Conservation (phyloP, 2,329 filamentous ascomycete genomes). For the Cytospora piceae region DNA sequence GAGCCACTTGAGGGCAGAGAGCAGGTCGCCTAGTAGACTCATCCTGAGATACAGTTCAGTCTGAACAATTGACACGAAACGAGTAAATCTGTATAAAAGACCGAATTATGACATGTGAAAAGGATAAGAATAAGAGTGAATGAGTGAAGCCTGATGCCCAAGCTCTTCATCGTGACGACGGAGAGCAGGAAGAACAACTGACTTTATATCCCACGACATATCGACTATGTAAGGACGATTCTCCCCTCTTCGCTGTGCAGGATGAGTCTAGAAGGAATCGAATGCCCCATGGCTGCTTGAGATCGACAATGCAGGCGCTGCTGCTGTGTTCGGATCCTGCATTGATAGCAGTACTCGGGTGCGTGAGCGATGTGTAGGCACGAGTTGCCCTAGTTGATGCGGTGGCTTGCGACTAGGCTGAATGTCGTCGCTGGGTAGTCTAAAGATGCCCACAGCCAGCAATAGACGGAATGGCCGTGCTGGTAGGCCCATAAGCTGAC, state of each 20-base stretch:
- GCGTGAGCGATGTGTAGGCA: constrained; percentile 9
- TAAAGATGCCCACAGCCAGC: constrained; percentile 7
- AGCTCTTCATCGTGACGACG: background rate
- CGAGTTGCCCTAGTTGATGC: constrained; percentile 3
- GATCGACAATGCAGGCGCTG: background rate
- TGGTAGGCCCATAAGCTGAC: background rate
- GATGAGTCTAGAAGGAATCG: background rate
- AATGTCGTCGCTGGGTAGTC: background rate
- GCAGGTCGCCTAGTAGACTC: constrained; percentile 32
- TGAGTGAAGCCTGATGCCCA: constrained; percentile 13
- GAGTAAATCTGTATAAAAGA: background rate
- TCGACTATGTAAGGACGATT: background rate
- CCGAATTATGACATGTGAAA: background rate
- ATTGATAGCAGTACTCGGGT: constrained; percentile 1
- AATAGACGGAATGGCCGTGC: constrained; percentile 3
- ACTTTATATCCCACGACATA: constrained; percentile 9
- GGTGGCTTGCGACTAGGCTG: constrained; percentile 21
- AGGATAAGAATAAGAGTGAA: constrained; percentile 26
- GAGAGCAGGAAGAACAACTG: too few species aligned
- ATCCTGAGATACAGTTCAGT: constrained; percentile 30
- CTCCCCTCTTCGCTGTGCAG: background rate
- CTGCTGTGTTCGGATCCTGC: constrained; percentile 13
- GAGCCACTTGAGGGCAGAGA: constrained; percentile 32
- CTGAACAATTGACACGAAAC: constrained; percentile 23
- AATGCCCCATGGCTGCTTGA: background rate